Evolutionary conservation across 1,284 basidiomycete genomes (phyloP).

Genomic region (Macrocybe sp.): DNA sequence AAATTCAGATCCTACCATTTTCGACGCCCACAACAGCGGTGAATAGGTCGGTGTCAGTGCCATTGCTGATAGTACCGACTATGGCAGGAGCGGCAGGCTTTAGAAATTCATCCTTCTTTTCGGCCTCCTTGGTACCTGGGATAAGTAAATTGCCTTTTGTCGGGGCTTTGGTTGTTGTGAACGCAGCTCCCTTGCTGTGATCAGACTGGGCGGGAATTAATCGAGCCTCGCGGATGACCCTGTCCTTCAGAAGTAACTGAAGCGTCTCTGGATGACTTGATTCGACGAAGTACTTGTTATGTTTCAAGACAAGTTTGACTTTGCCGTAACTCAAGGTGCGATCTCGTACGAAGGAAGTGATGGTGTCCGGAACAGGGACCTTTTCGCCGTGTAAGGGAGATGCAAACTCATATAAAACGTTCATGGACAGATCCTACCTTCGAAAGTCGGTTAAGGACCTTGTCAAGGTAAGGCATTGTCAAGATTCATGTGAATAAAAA

Average conservation of each 20-base stretch:
- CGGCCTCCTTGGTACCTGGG: slow-evolving; percentile 74
- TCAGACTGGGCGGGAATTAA: slow-evolving; percentile 60
- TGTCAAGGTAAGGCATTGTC: slow-evolving; percentile 15
- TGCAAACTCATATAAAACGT: neutral
- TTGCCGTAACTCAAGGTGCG: slow-evolving; percentile 95
- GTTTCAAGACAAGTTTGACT: slow-evolving; percentile 94
- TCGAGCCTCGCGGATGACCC: slow-evolving; percentile 77
- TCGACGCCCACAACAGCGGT: slow-evolving; percentile 92
- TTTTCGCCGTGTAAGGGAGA: slow-evolving; percentile 24
- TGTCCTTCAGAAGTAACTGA: slow-evolving; percentile 82
- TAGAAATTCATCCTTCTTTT: slow-evolving; percentile 58
- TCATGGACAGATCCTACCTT: slow-evolving; percentile 50
- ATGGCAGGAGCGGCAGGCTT: slow-evolving; percentile 22
- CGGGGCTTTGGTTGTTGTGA: slow-evolving; percentile 81
- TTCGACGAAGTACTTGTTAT: slow-evolving; percentile 95
- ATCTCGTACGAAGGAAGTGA: slow-evolving; percentile 82
- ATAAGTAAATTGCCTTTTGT: slow-evolving; percentile 78
- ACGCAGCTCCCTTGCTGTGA: slow-evolving; percentile 70
- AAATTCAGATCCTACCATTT: slow-evolving; percentile 48
- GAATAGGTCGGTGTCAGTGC: slow-evolving; percentile 72
- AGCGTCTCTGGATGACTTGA: slow-evolving; percentile 90
- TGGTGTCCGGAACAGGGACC: slow-evolving; percentile 86
- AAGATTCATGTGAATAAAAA: slow-evolving; percentile 13
- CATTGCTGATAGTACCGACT: slow-evolving; percentile 28
- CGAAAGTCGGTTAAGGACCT: slow-evolving; percentile 83